Evolutionary conservation across 176 grass and related monocot genomes (phyloP), one percentile per base, ranked within the genome.

Genomic region (Triticum urartu): DNA sequence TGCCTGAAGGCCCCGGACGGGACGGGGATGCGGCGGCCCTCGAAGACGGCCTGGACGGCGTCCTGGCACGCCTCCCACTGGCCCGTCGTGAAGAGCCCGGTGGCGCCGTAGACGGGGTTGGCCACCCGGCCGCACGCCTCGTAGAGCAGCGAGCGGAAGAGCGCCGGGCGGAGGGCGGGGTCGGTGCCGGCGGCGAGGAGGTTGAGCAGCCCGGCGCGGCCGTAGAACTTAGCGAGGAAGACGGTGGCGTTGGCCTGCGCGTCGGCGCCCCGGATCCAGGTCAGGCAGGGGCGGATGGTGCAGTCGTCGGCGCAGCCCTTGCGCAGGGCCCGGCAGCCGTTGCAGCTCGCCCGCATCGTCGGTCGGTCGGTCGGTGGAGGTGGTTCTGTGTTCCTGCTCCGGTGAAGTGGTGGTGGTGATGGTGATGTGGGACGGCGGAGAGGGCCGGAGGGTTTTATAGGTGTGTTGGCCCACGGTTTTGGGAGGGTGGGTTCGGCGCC

Each of bases 191-290:
- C 89, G 64, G 87, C 85, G 70, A 94, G 87, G 25, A 94, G 92
- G 80, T 94, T 94, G 56, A 94, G 81, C 40, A 94, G 92, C 7
- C 89, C 92, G 14, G 89, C 92, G 34, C 92, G 92, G 86, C 92
- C 92, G 86, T 94, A 94, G 84, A 94, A 94, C 92, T 94, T 94
- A 80, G 92, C 92, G 15, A 94, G 92, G 89, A 94, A 94, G 43
- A 94, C 89, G 71, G 92, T 94, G 62, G 92, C 92, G 84, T 94
- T 94, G 48, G 92, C 92, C 83, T 93, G 88, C 65, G 92, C 83
- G 24, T 90, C 89, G 10, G 89, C 83, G 75, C 38, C 77, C 86
- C 83, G 86, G 79, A 94, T 94, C 92, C 92, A 91, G 84, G 87
- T 80, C 56, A 91, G 89, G 87, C 89, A 94, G 8, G 86, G 92